Conservation (phyloP, 306 rosid genomes). For the Begonia fuchsioides region DNA sequence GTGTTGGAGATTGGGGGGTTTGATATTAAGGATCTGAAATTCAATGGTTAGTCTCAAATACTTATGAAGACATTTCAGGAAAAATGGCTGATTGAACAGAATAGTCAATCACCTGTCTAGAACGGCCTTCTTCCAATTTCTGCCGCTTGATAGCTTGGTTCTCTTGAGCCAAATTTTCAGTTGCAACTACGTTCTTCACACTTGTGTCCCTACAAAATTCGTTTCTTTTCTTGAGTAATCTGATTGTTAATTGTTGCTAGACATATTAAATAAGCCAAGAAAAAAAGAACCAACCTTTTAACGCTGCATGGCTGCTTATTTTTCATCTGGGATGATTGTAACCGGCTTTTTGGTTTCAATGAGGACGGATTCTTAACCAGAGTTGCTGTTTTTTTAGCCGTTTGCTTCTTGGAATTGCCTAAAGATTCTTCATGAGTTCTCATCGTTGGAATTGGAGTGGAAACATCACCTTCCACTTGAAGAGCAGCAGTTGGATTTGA, state of each 20-base stretch:
- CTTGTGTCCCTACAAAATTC: no score
- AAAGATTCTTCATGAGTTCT: constrained; percentile 26
- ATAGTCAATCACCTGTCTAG: constrained; percentile 30
- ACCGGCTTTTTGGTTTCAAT: constrained; percentile 26
- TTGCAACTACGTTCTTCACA: constrained; percentile 26
- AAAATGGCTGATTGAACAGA: no score
- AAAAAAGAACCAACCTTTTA: constrained; percentile 3
- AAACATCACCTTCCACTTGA: constrained; percentile 37
- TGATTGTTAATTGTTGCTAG: no score
- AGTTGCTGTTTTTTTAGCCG: constrained; percentile 38
- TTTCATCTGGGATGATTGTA: constrained; percentile 29
- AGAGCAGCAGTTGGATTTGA: constrained; percentile 1
- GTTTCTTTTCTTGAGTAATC: no score
- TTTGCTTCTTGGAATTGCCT: constrained; percentile 43
- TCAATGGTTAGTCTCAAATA: no score
- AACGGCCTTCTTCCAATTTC: constrained; percentile 74
- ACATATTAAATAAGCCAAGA: no score
- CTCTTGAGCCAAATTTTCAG: constrained; percentile 45
- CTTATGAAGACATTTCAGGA: no score
- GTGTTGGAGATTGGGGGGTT: constrained; percentile 60
- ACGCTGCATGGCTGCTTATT: constrained; percentile 12
- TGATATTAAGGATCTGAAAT: constrained; percentile 50
- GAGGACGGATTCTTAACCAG: constrained; percentile 30
- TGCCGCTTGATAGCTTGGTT: constrained; percentile 91
- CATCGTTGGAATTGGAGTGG: constrained; percentile 51